Percentiles rank a stretch among this genome's conserved stretches.
Evolutionary conservation across 192 early-diverging fungal genomes (phyloP).

Genomic region (Coemansia sp.): DNA sequence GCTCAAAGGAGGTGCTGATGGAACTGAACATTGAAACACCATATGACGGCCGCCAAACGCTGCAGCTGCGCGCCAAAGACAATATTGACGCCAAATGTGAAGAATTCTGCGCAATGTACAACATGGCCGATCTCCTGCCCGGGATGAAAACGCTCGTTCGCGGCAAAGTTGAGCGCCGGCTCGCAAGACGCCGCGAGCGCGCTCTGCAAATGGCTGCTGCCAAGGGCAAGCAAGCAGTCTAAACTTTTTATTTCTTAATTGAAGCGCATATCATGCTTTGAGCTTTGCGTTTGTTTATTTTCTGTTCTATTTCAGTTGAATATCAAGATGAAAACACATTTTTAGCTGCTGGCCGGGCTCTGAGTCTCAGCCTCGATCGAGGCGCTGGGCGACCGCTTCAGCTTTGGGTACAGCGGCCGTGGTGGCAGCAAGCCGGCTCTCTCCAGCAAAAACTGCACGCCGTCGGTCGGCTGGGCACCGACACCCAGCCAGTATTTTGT

Average conservation of each 20-base stretch:
- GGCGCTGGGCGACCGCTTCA: slow-evolving; percentile 27
- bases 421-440: slow-evolving; percentile 49
- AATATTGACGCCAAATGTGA: slow-evolving; percentile 37
- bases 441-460: slow-evolving; percentile 83
- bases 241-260: not conserved
- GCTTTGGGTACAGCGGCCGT: slow-evolving; percentile 41
- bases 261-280: not conserved
- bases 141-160: slow-evolving; percentile 50
- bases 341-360: not conserved
- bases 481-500: slow-evolving; percentile 97
- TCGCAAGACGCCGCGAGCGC: slow-evolving; percentile 45
- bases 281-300: slow-evolving; percentile 11
- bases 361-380: not conserved
- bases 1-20: slow-evolving; percentile 44
- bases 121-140: slow-evolving; percentile 43
- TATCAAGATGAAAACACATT: not conserved
- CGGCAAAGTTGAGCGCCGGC: slow-evolving; percentile 49
- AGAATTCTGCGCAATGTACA: slow-evolving; percentile 29
- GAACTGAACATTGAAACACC: slow-evolving; percentile 54
- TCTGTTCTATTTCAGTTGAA: slow-evolving; percentile 4
- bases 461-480: slow-evolving; percentile 92
- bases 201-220: slow-evolving; percentile 36
- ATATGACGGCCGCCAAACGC: slow-evolving; percentile 31
- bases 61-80: slow-evolving; percentile 42
- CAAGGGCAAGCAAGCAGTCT: slow-evolving; percentile 14